A percentile compares a stretch with the other conserved stretches of the same genome.
Evolutionary conservation across 2,329 filamentous ascomycete species (phyloP).

Genomic region (Lachnellula cervina): DNA sequence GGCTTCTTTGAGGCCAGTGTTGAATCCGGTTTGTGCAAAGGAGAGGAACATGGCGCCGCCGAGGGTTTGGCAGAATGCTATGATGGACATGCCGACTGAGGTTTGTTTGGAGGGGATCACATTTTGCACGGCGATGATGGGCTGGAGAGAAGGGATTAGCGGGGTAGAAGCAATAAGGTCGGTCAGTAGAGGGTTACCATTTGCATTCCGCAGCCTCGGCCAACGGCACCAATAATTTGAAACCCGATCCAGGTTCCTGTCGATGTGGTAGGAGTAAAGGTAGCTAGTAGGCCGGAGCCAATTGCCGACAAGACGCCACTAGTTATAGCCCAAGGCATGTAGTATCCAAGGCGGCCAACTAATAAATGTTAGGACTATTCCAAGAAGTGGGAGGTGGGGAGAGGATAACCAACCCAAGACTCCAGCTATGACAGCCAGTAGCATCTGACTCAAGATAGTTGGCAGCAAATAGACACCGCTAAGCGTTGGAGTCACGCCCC

Average conservation of each 20-base stretch:
- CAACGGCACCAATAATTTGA: conserved; percentile 25
- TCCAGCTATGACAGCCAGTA: conserved; percentile 18
- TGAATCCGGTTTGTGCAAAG: conserved; percentile 31
- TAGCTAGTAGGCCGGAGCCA: conserved; percentile 32
- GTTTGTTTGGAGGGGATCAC: conserved; percentile 25
- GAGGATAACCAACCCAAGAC: conserved; percentile 10
- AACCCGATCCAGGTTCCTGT: conserved; percentile 24
- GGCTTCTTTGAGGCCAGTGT: conserved; percentile 18
- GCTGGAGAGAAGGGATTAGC: conserved; percentile 4
- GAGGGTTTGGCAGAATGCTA: conserved; percentile 33
- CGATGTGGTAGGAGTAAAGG: conserved; percentile 20
- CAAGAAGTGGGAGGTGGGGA: neutral
- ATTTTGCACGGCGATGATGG: conserved; percentile 33
- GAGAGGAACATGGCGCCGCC: conserved; percentile 30
- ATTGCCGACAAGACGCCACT: conserved; percentile 29
- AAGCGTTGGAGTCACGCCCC: conserved; percentile 31
- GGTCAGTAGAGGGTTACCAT: conserved; percentile 14
- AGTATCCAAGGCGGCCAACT: conserved; percentile 30
- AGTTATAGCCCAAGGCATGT: conserved; percentile 30
- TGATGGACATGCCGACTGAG: conserved; percentile 30
- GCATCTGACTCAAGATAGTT: conserved; percentile 31
- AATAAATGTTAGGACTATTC: neutral
- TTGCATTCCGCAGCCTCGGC: conserved; percentile 20
- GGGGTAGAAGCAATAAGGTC: neutral
- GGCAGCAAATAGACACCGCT: conserved; percentile 39